phyloP scores from a whole-genome alignment of 202 grass and related monocot genomes.

The Bolboschoenoplectus hybrid region DNA sequence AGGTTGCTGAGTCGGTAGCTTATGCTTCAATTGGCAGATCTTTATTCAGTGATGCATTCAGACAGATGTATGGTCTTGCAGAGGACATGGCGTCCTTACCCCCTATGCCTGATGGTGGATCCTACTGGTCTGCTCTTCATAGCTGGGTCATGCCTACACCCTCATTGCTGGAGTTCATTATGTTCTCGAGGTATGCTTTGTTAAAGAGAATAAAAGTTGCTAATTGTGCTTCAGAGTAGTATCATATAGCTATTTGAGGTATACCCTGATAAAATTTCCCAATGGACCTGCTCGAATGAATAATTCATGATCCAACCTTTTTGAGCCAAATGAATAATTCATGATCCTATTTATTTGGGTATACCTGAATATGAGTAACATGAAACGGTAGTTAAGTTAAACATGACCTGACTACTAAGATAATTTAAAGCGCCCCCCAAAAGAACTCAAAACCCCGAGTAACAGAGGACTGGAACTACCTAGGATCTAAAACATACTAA shows the following conservation, averaged over 20 bases:
- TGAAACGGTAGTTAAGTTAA: neutral
- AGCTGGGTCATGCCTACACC: constrained; percentile 98
- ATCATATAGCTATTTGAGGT: neutral
- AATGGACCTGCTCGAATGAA: neutral
- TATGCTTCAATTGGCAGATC: constrained; percentile 46
- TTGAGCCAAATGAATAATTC: neutral
- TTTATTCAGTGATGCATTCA: constrained; percentile 80
- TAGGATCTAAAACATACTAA: neutral
- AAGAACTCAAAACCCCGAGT: neutral
- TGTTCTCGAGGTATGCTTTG: constrained; percentile 78
- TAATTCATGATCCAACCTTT: neutral
- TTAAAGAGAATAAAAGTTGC: neutral
- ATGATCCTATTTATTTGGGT: neutral
- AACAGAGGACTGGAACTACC: neutral
- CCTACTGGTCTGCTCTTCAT: constrained; percentile 87
- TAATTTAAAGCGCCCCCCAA: neutral
- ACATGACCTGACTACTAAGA: neutral
- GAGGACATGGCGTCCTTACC: constrained; percentile 58
- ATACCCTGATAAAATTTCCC: neutral
- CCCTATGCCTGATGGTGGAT: constrained; percentile 75
- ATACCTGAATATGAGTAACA: neutral
- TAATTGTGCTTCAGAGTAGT: neutral
- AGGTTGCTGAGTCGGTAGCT: constrained; percentile 16
- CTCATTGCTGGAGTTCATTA: constrained; percentile 91
- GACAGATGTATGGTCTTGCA: constrained; percentile 82